Evolutionary conservation across 257 asterid species (phyloP).

Genomic region (Lycium barbarum): DNA sequence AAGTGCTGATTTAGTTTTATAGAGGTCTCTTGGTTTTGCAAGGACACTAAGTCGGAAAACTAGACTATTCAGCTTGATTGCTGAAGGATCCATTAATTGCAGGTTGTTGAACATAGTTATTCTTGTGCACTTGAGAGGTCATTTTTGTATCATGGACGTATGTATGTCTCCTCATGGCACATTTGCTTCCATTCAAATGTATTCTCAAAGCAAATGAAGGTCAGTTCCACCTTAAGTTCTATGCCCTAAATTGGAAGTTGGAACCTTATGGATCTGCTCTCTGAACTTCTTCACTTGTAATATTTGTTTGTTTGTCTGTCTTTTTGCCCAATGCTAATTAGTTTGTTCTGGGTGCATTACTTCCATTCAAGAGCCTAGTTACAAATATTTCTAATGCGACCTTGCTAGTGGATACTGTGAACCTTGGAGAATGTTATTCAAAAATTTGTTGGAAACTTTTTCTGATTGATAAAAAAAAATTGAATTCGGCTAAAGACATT

Average conservation of each 20-base stretch:
- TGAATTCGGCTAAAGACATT: not conserved
- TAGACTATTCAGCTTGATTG: conserved; percentile 20
- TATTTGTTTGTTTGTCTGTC: not conserved
- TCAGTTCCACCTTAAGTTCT: conserved; percentile 30
- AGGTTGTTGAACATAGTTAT: conserved; percentile 93
- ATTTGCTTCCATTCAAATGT: conserved; percentile 95
- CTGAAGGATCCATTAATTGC: conserved; percentile 33
- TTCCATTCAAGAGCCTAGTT: not conserved
- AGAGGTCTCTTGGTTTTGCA: conserved; percentile 22
- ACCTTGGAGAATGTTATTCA: conserved; percentile 5
- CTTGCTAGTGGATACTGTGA: conserved; percentile 4
- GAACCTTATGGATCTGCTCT: not conserved
- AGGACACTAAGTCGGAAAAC: conserved; percentile 2
- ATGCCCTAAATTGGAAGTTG: conserved; percentile 13
- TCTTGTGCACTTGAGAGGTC: conserved; percentile 98
- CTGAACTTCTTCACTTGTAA: not conserved
- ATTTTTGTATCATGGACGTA: conserved; percentile 90
- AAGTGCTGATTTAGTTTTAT: conserved; percentile 30
- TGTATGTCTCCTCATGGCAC: conserved; percentile 89
- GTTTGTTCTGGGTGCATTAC: conserved; percentile 1
- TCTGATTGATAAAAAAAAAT: not conserved
- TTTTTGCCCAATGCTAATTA: not conserved
- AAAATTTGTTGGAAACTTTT: not conserved
- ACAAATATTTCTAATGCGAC: not conserved
- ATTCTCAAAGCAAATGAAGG: conserved; percentile 96